Base-by-base conservation (phyloP, 2,329 filamentous ascomycete genomes). In the Lasiodiplodia sp. region DNA sequence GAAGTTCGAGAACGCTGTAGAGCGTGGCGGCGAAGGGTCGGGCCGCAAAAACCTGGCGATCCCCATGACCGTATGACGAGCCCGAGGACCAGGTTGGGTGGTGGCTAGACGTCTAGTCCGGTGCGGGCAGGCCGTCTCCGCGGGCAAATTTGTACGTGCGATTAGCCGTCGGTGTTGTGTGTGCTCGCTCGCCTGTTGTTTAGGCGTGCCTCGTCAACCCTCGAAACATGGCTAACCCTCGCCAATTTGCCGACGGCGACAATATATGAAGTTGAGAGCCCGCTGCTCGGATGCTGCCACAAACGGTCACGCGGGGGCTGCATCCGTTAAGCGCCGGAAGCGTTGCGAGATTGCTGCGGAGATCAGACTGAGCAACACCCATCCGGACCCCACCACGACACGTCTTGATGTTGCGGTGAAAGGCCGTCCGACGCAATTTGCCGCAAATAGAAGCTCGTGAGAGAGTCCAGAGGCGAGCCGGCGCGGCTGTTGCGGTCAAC, bases 11-110 rank as follows among this genome's bases (percentile, higher is more conserved):
- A 63, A 63, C 60, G 44, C 16, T 28, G 44, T n/a, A 21, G 58
- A 14, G 44, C 4, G 58, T 63, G 44, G 58, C 58, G 58, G 6
- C 57, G 38, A 28, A 63, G 60, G 60, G 60, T 63, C 60, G 60
- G 60, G 60, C 60, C 60, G 60, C 44, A 52, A 63, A 47, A 63
- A 38, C 25, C 44, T 14, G 60, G 60, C 60, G 60, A 63, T 63
- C 60, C 60, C 60, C 44, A 63, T 52, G 60, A 52, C 60, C 60
- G 51, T 12, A 21, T 37, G 60, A 25, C 40, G 51, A 23, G 40
- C 40, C 60, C 23, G 31, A n/a, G 7, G 28, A 44, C 60, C 44
- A n/a, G 44, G 60, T 18, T 47, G 44, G 44, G 25, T 34, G 40
- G 4, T 51, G 40, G 40, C 58, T 18, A 11, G 38, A 47, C 7